phyloP scores from a whole-genome alignment of 2,329 filamentous ascomycete species.

The Sporothrix inflata region DNA sequence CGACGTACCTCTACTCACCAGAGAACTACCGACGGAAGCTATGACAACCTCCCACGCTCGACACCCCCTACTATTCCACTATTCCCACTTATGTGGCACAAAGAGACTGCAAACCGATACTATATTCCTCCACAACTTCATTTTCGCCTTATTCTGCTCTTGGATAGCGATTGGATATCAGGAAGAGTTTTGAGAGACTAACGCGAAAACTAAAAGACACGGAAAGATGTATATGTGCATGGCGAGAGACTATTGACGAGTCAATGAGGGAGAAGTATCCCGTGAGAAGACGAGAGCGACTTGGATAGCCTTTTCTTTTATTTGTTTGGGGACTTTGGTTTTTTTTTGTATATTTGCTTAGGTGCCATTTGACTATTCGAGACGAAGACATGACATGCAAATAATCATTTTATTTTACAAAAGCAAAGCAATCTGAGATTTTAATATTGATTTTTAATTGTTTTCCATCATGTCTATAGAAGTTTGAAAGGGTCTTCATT shows the following conservation, averaged over 20 bases:
- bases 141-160: background rate
- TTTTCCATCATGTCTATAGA: background rate
- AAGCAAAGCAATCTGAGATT: background rate
- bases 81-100: background rate
- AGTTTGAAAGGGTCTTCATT: too few species aligned
- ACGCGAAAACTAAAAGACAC: background rate
- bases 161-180: background rate
- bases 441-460: background rate
- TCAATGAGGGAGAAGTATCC: background rate
- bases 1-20: too few species aligned
- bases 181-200: background rate
- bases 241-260: background rate
- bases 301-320: background rate
- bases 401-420: background rate
- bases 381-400: conserved; percentile 22
- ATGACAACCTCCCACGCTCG: background rate
- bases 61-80: background rate
- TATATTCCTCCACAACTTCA: background rate
- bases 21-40: background rate
- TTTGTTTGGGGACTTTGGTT: background rate
- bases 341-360: conserved; percentile 12
- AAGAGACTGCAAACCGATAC: background rate
- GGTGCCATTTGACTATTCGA: background rate
- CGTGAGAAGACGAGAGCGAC: background rate
- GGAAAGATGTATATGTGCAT: conserved; percentile 3